Percentiles rank a stretch among this genome's conserved stretches.
Conservation (phyloP, 306 rosid genomes). For the Rosa rugosa region DNA sequence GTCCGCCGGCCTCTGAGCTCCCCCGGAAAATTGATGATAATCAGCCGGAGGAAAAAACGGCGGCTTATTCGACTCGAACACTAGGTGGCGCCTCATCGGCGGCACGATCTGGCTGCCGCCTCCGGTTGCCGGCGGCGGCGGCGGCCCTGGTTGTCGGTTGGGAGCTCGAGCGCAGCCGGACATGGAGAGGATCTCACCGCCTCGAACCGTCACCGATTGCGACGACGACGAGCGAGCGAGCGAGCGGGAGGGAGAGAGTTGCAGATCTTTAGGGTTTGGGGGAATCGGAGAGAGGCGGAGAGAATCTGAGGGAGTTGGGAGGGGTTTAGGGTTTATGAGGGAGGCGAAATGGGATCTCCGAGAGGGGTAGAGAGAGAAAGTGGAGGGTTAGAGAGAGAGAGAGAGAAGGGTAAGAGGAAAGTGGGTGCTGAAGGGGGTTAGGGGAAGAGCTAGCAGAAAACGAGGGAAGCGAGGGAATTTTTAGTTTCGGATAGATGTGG, state of each 20-base stretch:
- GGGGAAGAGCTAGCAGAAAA: conserved; percentile 60
- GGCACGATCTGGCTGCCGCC: conserved; percentile 48
- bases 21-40: conserved; percentile 62
- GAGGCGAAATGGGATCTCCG: conserved; percentile 37
- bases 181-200: conserved; percentile 40
- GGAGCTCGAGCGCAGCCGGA: conserved; percentile 67
- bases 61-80: conserved; percentile 72
- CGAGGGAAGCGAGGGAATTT: conserved; percentile 99
- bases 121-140: conserved; percentile 23
- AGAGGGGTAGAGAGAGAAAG: conserved; percentile 30
- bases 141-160: conserved; percentile 37
- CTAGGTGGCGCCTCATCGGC: conserved; percentile 69
- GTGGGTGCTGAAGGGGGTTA: conserved; percentile 22
- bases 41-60: conserved; percentile 70
- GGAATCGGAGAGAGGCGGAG: conserved; percentile 13
- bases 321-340: conserved; percentile 25
- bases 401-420: not conserved
- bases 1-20: conserved; percentile 43
- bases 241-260: not conserved
- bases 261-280: conserved; percentile 27
- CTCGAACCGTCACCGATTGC: conserved; percentile 3
- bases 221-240: not conserved
- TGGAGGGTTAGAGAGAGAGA: conserved; percentile 8
- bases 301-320: not conserved
- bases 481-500: conserved; percentile 97